phyloP scores from a whole-genome alignment of 176 grass and related monocot species.

The Microstegium vimineum region DNA sequence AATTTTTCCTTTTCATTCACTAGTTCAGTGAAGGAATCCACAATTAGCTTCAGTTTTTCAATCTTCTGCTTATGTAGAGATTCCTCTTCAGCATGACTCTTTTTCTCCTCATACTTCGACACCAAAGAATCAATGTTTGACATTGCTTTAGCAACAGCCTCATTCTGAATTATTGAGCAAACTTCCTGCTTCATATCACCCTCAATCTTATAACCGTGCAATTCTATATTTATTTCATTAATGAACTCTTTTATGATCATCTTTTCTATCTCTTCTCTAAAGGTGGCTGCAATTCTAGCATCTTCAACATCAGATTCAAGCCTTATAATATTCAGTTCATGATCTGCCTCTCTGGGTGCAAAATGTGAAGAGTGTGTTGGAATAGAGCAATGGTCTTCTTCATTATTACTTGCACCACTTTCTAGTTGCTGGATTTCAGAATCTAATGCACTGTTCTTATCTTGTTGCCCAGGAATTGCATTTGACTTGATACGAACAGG shows the following conservation, averaged over 20 bases:
- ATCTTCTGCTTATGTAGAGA: constrained; percentile 41
- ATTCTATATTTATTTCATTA: constrained; percentile 25
- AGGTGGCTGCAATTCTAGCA: constrained; percentile 10
- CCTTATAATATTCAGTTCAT: constrained; percentile 11
- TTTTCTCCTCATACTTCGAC: constrained; percentile 26
- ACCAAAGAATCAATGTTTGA: constrained; percentile 34
- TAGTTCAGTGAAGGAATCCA: constrained; percentile 30
- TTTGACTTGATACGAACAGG: constrained; percentile 28
- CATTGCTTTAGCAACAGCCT: constrained; percentile 35
- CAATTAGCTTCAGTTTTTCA: constrained; percentile 35
- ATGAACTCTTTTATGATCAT: constrained; percentile 36
- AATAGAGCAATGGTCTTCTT: constrained; percentile 2
- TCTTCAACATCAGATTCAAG: constrained; percentile 42
- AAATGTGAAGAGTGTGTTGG: not conserved
- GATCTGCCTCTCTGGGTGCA: constrained; percentile 14
- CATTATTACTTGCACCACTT: constrained; percentile 6
- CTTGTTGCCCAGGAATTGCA: constrained; percentile 27
- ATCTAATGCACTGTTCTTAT: constrained; percentile 24
- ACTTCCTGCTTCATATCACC: constrained; percentile 31
- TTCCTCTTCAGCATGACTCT: not conserved
- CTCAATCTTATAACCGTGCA: constrained; percentile 39
- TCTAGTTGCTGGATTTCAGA: constrained; percentile 35
- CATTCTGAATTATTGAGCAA: constrained; percentile 36
- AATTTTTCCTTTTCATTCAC: constrained; percentile 40
- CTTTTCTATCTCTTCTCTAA: constrained; percentile 39